phyloP scores from a whole-genome alignment of 768 basidiomycete genomes.

The Kwoniella dejecticola region DNA sequence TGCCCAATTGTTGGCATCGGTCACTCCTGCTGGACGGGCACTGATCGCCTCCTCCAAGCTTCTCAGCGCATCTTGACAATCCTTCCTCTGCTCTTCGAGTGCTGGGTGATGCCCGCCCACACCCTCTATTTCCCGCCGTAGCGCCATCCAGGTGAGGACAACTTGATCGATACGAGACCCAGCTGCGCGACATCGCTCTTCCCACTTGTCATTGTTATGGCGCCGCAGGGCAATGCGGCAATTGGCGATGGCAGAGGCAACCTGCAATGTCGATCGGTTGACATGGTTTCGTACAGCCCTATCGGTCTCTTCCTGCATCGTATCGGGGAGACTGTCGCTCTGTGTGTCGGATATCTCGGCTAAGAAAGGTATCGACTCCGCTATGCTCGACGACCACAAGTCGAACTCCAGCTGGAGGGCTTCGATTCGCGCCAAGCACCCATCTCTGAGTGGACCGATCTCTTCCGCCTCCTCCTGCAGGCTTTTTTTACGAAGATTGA shows the following conservation, averaged over 20 bases:
- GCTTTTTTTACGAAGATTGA: too few species aligned
- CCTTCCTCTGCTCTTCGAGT: not conserved
- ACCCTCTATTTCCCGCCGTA: not conserved
- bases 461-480: too few species aligned
- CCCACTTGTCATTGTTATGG: not conserved
- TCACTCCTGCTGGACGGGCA: not conserved
- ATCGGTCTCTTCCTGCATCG: not conserved
- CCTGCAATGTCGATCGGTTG: constrained; percentile 5
- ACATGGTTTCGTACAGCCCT: constrained; percentile 2
- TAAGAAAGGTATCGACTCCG: too few species aligned
- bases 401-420: too few species aligned
- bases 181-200: not conserved
- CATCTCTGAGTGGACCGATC: too few species aligned
- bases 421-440: too few species aligned
- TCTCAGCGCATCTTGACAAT: not conserved
- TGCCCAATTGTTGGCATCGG: not conserved
- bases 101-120: not conserved
- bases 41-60: not conserved
- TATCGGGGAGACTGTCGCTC: not conserved
- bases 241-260: constrained; percentile 8
- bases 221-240: not conserved
- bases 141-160: not conserved
- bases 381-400: too few species aligned
- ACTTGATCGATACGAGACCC: not conserved
- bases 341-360: not conserved